These are phyloP conservation scores for Staphylotrichum tortipilum DNA, from an alignment of 495 filamentous ascomycete genomes.

Conservation along the genomic window DNA sequence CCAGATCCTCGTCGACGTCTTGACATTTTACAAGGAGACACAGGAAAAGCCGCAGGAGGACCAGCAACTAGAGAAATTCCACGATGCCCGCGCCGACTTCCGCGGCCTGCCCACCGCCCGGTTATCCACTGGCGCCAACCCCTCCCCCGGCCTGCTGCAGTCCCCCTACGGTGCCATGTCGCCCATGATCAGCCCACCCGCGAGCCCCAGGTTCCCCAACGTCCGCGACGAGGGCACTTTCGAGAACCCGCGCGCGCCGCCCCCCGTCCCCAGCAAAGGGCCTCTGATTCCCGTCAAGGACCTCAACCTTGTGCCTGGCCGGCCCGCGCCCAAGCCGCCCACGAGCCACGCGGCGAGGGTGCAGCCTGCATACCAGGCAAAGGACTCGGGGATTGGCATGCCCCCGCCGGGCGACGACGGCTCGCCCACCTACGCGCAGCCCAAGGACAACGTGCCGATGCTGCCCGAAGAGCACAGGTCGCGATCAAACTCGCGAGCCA, in stretches of 20 bases:
- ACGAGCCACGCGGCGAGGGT: constrained; percentile 37
- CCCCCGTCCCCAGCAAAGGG: constrained; percentile 71
- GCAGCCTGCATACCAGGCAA: constrained; percentile 39
- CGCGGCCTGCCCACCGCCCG: constrained; percentile 36
- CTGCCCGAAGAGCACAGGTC: constrained; percentile 48
- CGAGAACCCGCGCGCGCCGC: constrained; percentile 89
- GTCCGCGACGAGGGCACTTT: constrained; percentile 84
- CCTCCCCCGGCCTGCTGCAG: constrained; percentile 39
- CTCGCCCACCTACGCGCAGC: constrained; percentile 35
- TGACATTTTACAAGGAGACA: constrained; percentile 93
- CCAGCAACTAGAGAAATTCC: constrained; percentile 91
- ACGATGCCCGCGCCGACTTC: constrained; percentile 61
- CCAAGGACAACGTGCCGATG: constrained; percentile 42
- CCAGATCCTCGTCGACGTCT: constrained; percentile 87
- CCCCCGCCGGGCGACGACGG: constrained; percentile 45
- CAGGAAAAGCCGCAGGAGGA: constrained; percentile 72
- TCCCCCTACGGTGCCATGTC: constrained; percentile 47
- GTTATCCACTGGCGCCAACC: constrained; percentile 32
- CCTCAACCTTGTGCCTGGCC: constrained; percentile 49
- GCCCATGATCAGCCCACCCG: constrained; percentile 69
- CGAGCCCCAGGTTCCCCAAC: constrained; percentile 85
- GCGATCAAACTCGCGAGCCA: constrained; percentile 45
- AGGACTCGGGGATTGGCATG: constrained; percentile 48
- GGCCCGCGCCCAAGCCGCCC: constrained; percentile 61
- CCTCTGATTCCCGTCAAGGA: constrained; percentile 36